Conservation (phyloP, 2,329 filamentous ascomycete species). For the Penicillium sp. region DNA sequence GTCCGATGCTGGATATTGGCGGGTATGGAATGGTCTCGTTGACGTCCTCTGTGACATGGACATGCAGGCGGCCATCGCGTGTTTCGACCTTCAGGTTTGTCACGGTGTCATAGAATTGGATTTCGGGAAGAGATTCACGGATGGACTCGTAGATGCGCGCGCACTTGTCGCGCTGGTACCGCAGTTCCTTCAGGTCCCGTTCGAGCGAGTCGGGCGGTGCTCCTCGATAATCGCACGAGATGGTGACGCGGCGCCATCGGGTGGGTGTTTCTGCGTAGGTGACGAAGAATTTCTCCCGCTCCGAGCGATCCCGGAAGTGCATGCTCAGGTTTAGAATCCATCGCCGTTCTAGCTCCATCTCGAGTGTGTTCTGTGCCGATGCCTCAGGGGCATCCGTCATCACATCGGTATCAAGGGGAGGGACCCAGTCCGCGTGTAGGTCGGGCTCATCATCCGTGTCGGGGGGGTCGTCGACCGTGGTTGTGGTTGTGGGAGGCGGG, state of each 20-base stretch:
- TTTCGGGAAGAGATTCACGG: conserved; percentile 84
- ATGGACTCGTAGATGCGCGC: conserved; percentile 92
- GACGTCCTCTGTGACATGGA: conserved; percentile 95
- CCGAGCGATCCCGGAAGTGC: conserved; percentile 92
- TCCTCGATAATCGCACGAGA: conserved; percentile 88
- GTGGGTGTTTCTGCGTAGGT: conserved; percentile 81
- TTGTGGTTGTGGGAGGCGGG: conserved; percentile 31
- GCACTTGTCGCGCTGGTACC: conserved; percentile 88
- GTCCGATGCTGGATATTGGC: conserved; percentile 66
- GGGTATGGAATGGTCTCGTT: conserved; percentile 94
- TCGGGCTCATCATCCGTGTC: conserved; percentile 31
- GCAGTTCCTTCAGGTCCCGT: conserved; percentile 70
- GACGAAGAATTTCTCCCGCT: conserved; percentile 95
- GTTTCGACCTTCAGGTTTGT: conserved; percentile 95
- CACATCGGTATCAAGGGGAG: conserved; percentile 25
- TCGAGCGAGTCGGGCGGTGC: conserved; percentile 80
- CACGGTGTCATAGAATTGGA: conserved; percentile 93
- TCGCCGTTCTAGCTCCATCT: conserved; percentile 76
- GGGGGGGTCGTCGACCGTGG: conserved; percentile 34
- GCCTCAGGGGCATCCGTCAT: conserved; percentile 23
- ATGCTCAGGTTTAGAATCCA: conserved; percentile 99
- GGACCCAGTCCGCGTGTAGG: conserved; percentile 29
- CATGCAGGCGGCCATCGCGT: conserved; percentile 79
- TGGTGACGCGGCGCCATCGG: conserved; percentile 81
- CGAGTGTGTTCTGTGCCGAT: conserved; percentile 48